Base-by-base conservation (phyloP, 768 basidiomycete genomes). In the Boletus sp. region DNA sequence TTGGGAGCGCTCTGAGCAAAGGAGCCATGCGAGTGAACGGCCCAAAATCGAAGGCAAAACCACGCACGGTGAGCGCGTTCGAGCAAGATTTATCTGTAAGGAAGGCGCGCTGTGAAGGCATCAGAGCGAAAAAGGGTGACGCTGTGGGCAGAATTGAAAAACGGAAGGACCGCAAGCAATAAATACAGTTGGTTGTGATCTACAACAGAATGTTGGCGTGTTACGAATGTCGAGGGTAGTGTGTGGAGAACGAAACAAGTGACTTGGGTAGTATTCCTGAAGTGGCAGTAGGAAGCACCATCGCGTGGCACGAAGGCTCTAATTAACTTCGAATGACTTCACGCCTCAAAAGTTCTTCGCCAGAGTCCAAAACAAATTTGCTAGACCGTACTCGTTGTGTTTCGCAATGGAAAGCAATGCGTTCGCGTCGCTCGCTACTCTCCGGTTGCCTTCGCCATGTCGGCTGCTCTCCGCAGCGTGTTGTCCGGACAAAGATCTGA, bases 401-500 rank as follows among this genome's bases (percentile, higher is more conserved):
- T 33, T 29, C 39, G 13, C 56, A 7, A 80, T 80, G 77, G 71
- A 75, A 48, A 55, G 64, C 38, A 78, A 76, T 50, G 75, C 81
- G 2, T 87, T 87, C 62, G 72, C 69, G 40, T 64, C 82, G 30
- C 74, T 90, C 50, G 81, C 83, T 23, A 77, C 75, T 32, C 67
- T 87, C 30, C 77, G 77, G 40, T 70, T 90, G 13, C 80, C 85
- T 7, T 73, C 80, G 7, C 73, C 80, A 30, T 81, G 80, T 51
- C 82, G 85, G 38, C 61, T 91, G 30, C 70, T 88, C 25, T 53
- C 74, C 10, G 79, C 83, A 21, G 82, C 90, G 44, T 91, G 90
- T 62, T 90, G 90, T 67, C 89, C 90, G 9, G 90, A 92, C 74
- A 93, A 92, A 68, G 90, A 93, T 69, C 75, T 92, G 39, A 72